Evolutionary conservation across 2,329 filamentous ascomycete species (phyloP).

Genomic region (Stagonosporopsis tanaceti): DNA sequence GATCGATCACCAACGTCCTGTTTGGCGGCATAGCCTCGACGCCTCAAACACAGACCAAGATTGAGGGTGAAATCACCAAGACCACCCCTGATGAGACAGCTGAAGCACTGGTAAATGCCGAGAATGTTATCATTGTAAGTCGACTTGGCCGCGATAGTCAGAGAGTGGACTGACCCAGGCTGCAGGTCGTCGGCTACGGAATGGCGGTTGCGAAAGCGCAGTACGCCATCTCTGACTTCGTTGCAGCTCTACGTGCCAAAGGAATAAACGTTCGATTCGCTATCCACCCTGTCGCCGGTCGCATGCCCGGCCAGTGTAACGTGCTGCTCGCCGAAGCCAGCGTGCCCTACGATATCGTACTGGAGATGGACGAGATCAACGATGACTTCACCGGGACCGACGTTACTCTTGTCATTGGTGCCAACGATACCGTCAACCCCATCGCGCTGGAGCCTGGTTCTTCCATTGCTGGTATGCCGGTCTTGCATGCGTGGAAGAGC

Average conservation of each 20-base stretch:
- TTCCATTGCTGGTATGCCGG: constrained; percentile 90
- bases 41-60: constrained; percentile 71
- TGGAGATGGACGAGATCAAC: constrained; percentile 97
- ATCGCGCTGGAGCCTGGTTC: constrained; percentile 85
- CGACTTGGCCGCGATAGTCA: background rate
- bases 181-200: constrained; percentile 78
- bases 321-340: constrained; percentile 86
- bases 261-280: constrained; percentile 86
- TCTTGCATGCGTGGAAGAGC: constrained; percentile 91
- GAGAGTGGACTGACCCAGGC: background rate
- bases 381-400: constrained; percentile 89
- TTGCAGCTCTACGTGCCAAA: constrained; percentile 73
- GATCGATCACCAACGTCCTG: constrained; percentile 85
- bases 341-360: constrained; percentile 89
- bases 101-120: constrained; percentile 76
- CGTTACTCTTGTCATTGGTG: constrained; percentile 86
- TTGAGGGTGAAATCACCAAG: constrained; percentile 80
- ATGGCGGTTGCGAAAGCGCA: constrained; percentile 96
- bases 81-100: constrained; percentile 83
- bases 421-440: constrained; percentile 92
- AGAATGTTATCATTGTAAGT: constrained; percentile 80
- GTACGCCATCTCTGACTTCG: constrained; percentile 87
- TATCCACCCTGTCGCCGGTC: constrained; percentile 87
- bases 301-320: constrained; percentile 94
- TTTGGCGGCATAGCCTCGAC: constrained; percentile 78